Evolutionary conservation across 2,329 filamentous ascomycete species (phyloP).

Genomic region (Aureobasidium sp.): DNA sequence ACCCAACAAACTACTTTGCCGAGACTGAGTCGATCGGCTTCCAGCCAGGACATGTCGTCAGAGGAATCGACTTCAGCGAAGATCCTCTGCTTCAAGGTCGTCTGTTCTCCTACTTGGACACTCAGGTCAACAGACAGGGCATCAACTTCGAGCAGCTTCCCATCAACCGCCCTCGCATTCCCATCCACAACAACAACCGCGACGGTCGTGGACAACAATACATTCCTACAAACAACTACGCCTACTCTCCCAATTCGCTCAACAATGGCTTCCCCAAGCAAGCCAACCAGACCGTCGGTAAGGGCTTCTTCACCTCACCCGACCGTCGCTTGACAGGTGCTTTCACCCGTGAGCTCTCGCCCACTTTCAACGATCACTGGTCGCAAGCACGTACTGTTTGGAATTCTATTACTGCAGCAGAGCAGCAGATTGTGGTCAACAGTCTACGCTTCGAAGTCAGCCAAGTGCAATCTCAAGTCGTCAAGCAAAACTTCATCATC

Average conservation of each 20-base stretch:
- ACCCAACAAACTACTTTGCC: slow-evolving; percentile 57
- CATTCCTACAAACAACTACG: slow-evolving; percentile 62
- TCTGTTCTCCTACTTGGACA: slow-evolving; percentile 57
- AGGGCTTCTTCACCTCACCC: slow-evolving; percentile 25
- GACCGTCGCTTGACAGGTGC: slow-evolving; percentile 1
- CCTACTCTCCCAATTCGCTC: slow-evolving; percentile 69
- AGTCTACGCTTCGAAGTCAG: slow-evolving; percentile 65
- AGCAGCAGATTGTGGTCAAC: slow-evolving; percentile 53
- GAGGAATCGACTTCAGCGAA: slow-evolving; percentile 9
- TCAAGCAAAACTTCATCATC: slow-evolving; percentile 61
- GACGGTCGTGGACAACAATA: slow-evolving; percentile 31
- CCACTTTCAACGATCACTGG: slow-evolving; percentile 67
- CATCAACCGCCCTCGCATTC: slow-evolving; percentile 18
- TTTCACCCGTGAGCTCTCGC: slow-evolving; percentile 37
- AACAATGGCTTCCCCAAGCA: slow-evolving; percentile 56
- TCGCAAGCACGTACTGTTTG: slow-evolving; percentile 71
- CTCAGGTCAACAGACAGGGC: slow-evolving; percentile 36
- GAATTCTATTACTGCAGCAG: slow-evolving; percentile 60
- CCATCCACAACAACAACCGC: slow-evolving; percentile 30
- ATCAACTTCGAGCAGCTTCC: slow-evolving; percentile 44
- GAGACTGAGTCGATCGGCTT: slow-evolving; percentile 59
- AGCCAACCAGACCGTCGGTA: slow-evolving; percentile 59
- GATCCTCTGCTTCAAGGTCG: slow-evolving; percentile 52
- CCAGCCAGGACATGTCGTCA: slow-evolving; percentile 53
- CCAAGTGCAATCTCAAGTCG: slow-evolving; percentile 67